A percentile compares a stretch with the other conserved stretches of the same genome.
These are phyloP conservation scores for Fusarium sp. DNA, from an alignment of 2,329 filamentous ascomycete genomes.

Conservation along the genomic window DNA sequence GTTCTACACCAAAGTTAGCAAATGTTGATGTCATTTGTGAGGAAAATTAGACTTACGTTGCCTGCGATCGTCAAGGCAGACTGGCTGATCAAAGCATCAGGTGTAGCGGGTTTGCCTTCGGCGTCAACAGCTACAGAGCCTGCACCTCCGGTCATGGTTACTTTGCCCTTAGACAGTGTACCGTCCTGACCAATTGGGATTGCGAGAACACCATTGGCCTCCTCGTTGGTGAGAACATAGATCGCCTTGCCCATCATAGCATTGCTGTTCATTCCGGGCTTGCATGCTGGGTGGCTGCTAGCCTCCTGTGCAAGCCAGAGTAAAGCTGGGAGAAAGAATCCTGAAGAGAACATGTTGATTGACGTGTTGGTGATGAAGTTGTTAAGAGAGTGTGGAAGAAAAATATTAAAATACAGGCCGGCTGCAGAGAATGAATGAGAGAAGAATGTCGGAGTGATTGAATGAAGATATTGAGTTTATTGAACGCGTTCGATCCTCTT, in stretches of 20 bases:
- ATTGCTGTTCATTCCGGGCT: not conserved
- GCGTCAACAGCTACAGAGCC: constrained; percentile 53
- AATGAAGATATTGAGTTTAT: not conserved
- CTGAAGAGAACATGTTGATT: not conserved
- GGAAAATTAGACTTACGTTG: constrained; percentile 48
- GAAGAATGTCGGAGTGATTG: not conserved
- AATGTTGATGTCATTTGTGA: rapidly evolving
- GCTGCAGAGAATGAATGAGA: constrained; percentile 1
- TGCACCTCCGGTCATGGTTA: constrained; percentile 56
- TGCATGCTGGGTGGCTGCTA: constrained; percentile 6
- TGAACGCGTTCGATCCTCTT: not conserved
- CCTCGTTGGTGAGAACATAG: constrained; percentile 65
- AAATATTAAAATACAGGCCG: not conserved
- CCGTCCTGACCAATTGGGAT: constrained; percentile 58
- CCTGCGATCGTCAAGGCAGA: constrained; percentile 58
- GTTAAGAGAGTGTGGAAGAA: not conserved
- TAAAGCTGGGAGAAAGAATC: not conserved
- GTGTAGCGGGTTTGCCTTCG: constrained; percentile 49
- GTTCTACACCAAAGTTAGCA: constrained; percentile 43
- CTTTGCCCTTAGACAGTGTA: constrained; percentile 52
- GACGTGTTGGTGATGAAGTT: not conserved
- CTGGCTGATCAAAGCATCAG: constrained; percentile 62
- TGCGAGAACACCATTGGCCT: constrained; percentile 58
- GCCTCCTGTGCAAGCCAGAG: not conserved
- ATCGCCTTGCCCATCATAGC: constrained; percentile 52